Evolutionary conservation across 805 yeast species (phyloP), one percentile per base, ranked within the genome.

Genomic region (Candida insectorum): DNA sequence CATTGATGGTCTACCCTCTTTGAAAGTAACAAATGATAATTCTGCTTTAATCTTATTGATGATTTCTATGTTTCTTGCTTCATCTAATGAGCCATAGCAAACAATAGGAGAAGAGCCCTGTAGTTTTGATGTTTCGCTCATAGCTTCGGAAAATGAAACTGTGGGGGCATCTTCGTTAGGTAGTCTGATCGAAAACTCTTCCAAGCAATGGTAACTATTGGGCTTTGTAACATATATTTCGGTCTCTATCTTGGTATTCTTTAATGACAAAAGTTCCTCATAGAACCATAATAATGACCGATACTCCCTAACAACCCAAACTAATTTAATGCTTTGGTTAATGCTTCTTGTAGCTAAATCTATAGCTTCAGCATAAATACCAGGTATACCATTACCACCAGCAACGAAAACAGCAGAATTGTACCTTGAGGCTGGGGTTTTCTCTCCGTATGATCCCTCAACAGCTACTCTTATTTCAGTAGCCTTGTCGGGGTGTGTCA

Each of bases 271-370:
- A 25, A 67, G 44, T 41, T 76, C 81, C 11, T 65, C 66, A 21
- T 56, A 51, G 39, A 74, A 73, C 77, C 79, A 72, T 12, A 45
- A 43, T 7, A 84, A 49, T 5, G 79, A 70, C 23, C 59, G 56
- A 34, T 69, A 64, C 26, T 77, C 75, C 36, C 81, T 64, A 5
- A 83, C 65, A 9, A 73, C 69, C 95, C 95, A 86, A 20, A 73
- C 56, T 29, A 84, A 61, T 30, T 71, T 67, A 17, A 62, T 16
- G n/a, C 35, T 33, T 30, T 47, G 49, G 19, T 38, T 37, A 9
- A 24, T 26, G 9, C 17, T 26, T 14, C 29, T 33, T 12, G 30
- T 33, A 6, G 39, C 41, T 24, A 56, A 34, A 11, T 49, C 49
- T 13, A 23, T 31, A 1, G 57, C 63, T 41, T 62, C 67, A 4